phyloP scores from a whole-genome alignment of 495 filamentous ascomycete genomes.

The Penicillium arizonense region DNA sequence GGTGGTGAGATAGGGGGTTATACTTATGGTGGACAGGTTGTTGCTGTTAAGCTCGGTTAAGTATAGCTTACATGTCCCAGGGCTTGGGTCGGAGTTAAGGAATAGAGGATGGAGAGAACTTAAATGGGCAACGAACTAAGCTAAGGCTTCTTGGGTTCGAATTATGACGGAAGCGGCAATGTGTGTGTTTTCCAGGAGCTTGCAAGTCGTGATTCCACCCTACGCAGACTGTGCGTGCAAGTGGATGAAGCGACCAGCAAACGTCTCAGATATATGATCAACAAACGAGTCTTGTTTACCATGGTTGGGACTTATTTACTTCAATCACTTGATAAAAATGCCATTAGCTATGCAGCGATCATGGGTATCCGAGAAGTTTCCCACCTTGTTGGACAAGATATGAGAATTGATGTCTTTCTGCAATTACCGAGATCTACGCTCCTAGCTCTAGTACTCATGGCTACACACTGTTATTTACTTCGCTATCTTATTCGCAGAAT shows the following conservation, averaged over 20 bases:
- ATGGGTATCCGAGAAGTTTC: conserved; percentile 55
- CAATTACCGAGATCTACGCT: neutral
- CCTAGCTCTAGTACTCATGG: conserved; percentile 35
- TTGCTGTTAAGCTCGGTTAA: conserved; percentile 4
- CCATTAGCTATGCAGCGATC: conserved; percentile 55
- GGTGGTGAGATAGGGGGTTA: conserved; percentile 7
- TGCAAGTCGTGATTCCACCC: no score
- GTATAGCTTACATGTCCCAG: no score
- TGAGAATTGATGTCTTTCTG: conserved; percentile 10
- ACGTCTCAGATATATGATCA: conserved; percentile 36
- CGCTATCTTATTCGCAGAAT: conserved; percentile 39
- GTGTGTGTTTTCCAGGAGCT: no score
- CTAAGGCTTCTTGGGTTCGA: no score
- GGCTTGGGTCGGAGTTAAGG: no score
- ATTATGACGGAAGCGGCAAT: no score
- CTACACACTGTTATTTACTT: conserved; percentile 36
- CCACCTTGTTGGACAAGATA: conserved; percentile 33
- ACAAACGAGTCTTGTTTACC: conserved; percentile 40
- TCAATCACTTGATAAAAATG: conserved; percentile 63
- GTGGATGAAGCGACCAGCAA: conserved; percentile 48
- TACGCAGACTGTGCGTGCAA: conserved; percentile 4
- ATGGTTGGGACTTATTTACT: conserved; percentile 48
- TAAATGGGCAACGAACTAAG: no score
- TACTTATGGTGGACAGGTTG: conserved; percentile 15
- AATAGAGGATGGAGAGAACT: no score